Conservation (phyloP, 352 stramenopile genomes). For the Phytophthora aleatoria region DNA sequence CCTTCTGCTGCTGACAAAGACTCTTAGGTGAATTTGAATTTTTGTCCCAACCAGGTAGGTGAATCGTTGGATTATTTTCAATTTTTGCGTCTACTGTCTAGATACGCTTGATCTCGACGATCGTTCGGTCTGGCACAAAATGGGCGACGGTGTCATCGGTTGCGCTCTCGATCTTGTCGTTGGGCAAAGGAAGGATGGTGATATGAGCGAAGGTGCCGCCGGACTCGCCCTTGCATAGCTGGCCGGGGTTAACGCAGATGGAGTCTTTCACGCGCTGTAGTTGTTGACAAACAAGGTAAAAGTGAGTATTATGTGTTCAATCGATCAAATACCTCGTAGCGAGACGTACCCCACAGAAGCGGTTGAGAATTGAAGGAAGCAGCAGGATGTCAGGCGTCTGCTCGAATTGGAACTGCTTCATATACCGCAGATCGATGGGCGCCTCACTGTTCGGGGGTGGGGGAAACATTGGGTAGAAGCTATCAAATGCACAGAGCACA, state of each 20-base stretch:
- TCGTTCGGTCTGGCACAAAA: slow-evolving; percentile 85
- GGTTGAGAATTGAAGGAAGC: slow-evolving; percentile 94
- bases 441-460: slow-evolving; percentile 63
- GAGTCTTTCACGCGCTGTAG: slow-evolving; percentile 87
- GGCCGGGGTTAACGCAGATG: slow-evolving; percentile 95
- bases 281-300: slow-evolving; percentile 33
- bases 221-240: slow-evolving; percentile 92
- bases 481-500: slow-evolving; percentile 8
- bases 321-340: background rate
- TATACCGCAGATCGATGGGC: slow-evolving; percentile 93
- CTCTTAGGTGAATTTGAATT: too few species aligned
- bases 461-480: slow-evolving; percentile 85
- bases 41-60: background rate
- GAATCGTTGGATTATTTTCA: background rate
- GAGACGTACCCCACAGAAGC: slow-evolving; percentile 81
- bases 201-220: slow-evolving; percentile 95
- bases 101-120: slow-evolving; percentile 93
- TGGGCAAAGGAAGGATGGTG: slow-evolving; percentile 90
- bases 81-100: slow-evolving; percentile 30
- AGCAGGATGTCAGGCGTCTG: slow-evolving; percentile 95
- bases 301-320: slow-evolving; percentile 1
- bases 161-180: slow-evolving; percentile 67
- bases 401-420: slow-evolving; percentile 91
- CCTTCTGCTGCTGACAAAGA: too few species aligned
- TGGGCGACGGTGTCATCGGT: slow-evolving; percentile 59